Evolutionary conservation across 2,329 filamentous ascomycete genomes (phyloP).

Genomic region (Teratosphaeria viscida): DNA sequence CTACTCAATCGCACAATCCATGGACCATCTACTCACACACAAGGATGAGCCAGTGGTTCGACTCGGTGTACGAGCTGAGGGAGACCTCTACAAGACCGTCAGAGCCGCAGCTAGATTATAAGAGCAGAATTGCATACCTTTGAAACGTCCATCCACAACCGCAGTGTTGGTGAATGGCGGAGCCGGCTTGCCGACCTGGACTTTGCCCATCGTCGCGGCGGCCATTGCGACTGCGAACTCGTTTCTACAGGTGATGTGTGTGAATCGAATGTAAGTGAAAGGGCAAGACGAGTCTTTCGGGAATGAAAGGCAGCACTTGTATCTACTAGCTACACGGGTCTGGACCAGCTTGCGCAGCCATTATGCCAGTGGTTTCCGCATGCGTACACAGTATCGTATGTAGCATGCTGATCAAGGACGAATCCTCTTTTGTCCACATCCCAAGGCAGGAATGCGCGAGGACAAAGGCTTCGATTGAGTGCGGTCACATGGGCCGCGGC

Average conservation of each 20-base stretch:
- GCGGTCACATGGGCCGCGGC: not conserved
- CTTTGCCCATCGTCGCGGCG: conserved; percentile 3
- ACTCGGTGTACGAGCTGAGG: conserved; percentile 19
- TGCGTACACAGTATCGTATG: not conserved
- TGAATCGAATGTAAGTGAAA: not conserved
- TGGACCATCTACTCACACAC: conserved; percentile 28
- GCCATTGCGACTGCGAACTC: not conserved
- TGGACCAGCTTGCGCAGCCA: not conserved
- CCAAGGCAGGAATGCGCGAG: not conserved
- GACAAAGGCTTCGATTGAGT: not conserved
- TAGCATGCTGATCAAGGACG: not conserved
- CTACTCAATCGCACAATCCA: not conserved
- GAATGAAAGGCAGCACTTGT: not conserved
- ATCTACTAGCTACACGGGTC: not conserved
- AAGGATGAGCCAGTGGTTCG: conserved; percentile 50
- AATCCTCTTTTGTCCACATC: not conserved
- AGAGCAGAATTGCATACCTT: conserved; percentile 8
- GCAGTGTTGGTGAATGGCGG: conserved; percentile 19
- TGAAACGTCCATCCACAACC: conserved; percentile 22
- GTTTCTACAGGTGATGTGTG: not conserved
- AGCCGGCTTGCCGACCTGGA: conserved; percentile 19
- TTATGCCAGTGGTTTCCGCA: not conserved
- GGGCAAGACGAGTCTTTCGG: not conserved
- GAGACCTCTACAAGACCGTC: conserved; percentile 14
- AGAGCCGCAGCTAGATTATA: not conserved